Evolutionary conservation across 805 yeast genomes (phyloP).

Genomic region (Komagataella pastoris): DNA sequence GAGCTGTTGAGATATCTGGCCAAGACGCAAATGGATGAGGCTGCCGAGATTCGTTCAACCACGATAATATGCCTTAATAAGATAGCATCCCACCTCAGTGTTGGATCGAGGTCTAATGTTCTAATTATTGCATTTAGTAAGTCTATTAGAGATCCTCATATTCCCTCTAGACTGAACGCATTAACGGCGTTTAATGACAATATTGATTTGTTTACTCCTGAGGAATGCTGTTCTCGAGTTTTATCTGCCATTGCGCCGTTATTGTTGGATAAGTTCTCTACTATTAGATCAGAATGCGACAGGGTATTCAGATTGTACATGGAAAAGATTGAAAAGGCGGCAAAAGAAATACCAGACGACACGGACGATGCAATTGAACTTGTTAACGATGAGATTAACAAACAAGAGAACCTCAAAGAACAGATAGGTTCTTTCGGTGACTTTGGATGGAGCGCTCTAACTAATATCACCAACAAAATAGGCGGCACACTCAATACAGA

Average conservation of each 20-base stretch:
- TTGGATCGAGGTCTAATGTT: slow-evolving; percentile 51
- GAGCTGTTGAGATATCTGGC: slow-evolving; percentile 75
- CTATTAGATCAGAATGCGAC: slow-evolving; percentile 64
- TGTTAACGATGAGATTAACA: slow-evolving; percentile 6
- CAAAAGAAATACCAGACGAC: slow-evolving; percentile 18
- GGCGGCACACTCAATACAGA: slow-evolving; percentile 3
- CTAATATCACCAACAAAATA: slow-evolving; percentile 1
- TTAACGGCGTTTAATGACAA: slow-evolving; percentile 58
- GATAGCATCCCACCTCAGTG: slow-evolving; percentile 45
- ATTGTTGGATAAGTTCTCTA: slow-evolving; percentile 57
- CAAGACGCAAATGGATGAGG: slow-evolving; percentile 64
- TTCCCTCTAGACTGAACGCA: slow-evolving; percentile 66
- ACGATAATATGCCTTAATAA: slow-evolving; percentile 59
- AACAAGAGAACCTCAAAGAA: slow-evolving; percentile 6
- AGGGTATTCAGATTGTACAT: slow-evolving; percentile 51
- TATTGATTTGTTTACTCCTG: slow-evolving; percentile 54
- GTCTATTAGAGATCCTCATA: slow-evolving; percentile 67
- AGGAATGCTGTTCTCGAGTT: slow-evolving; percentile 66
- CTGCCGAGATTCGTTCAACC: slow-evolving; percentile 65
- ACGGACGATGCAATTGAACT: slow-evolving; percentile 12
- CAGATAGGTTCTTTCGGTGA: slow-evolving; percentile 10
- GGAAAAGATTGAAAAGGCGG: slow-evolving; percentile 34
- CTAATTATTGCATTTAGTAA: slow-evolving; percentile 79
- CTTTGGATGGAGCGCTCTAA: slow-evolving; percentile 8
- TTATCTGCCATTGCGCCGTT: slow-evolving; percentile 80